phyloP scores from a whole-genome alignment of 768 basidiomycete species.

The Leccinum ochraceum region DNA sequence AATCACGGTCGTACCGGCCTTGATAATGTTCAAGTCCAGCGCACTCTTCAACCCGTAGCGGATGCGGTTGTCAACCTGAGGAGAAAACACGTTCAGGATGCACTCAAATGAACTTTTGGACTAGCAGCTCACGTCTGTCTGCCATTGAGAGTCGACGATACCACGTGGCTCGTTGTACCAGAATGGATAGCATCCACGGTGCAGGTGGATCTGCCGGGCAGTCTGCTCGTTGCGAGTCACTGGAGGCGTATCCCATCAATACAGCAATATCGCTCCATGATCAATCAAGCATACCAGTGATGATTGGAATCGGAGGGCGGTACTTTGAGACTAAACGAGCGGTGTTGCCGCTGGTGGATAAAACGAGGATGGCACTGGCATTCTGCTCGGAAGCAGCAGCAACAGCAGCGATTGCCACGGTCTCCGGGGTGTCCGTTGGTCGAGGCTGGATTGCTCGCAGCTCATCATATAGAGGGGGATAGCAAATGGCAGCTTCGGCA shows the following conservation, averaged over 20 bases:
- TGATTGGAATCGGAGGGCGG: conserved; percentile 89
- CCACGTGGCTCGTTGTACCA: conserved; percentile 96
- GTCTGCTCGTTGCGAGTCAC: conserved; percentile 97
- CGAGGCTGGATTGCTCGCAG: conserved; percentile 75
- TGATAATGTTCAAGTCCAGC: conserved; percentile 81
- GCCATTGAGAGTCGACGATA: conserved; percentile 88
- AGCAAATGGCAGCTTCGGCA: conserved; percentile 94
- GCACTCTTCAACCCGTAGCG: conserved; percentile 87
- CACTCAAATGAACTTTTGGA: background rate
- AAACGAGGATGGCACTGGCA: conserved; percentile 91
- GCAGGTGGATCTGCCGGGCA: conserved; percentile 93
- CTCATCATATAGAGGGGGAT: conserved; percentile 92
- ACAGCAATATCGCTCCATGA: conserved; percentile 1
- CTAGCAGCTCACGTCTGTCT: conserved; percentile 76
- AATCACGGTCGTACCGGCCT: conserved; percentile 84
- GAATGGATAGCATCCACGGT: conserved; percentile 96
- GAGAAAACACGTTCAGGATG: conserved; percentile 14
- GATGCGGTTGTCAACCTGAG: conserved; percentile 84
- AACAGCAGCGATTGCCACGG: conserved; percentile 94
- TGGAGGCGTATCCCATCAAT: conserved; percentile 31
- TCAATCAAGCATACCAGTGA: conserved; percentile 66
- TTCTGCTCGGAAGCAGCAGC: conserved; percentile 94
- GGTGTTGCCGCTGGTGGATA: conserved; percentile 96
- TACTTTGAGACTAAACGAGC: conserved; percentile 97
- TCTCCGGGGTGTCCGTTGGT: conserved; percentile 94